These are phyloP conservation scores for Abrus pulchellus DNA, from an alignment of 306 rosid species.

Conservation along the genomic window DNA sequence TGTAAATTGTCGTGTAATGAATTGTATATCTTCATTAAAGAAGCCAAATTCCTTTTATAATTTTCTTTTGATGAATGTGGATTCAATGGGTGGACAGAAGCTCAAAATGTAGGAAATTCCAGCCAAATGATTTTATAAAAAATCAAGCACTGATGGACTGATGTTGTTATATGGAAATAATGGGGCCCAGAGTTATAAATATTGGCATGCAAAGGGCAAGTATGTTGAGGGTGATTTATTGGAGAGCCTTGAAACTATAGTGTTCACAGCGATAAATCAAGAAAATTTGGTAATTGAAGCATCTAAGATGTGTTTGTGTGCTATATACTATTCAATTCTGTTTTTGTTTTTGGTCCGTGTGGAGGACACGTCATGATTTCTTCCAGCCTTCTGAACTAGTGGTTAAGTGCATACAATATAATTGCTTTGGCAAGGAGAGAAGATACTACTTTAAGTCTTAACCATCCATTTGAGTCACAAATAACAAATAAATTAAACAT, in stretches of 20 bases:
- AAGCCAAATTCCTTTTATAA: background rate
- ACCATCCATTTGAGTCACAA: background rate
- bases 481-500: background rate
- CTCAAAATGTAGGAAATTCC: conserved; percentile 19
- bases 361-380: background rate
- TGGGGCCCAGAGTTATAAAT: background rate
- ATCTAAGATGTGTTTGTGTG: background rate
- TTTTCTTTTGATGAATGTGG: background rate
- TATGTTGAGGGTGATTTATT: background rate
- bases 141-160: background rate
- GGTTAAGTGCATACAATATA: background rate
- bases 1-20: conserved; percentile 8
- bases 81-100: background rate
- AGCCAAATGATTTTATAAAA: conserved; percentile 11
- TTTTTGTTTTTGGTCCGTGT: background rate
- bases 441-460: background rate
- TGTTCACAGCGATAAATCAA: background rate
- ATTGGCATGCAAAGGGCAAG: background rate
- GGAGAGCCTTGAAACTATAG: background rate
- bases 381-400: background rate
- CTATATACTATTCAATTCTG: no score
- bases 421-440: background rate
- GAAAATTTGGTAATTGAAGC: conserved; percentile 12
- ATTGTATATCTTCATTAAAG: background rate
- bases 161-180: background rate